A percentile compares a stretch with the other conserved stretches of the same genome.
Evolutionary conservation across 768 basidiomycete species (phyloP).

Genomic region (Cantharellus cinnabarinus): DNA sequence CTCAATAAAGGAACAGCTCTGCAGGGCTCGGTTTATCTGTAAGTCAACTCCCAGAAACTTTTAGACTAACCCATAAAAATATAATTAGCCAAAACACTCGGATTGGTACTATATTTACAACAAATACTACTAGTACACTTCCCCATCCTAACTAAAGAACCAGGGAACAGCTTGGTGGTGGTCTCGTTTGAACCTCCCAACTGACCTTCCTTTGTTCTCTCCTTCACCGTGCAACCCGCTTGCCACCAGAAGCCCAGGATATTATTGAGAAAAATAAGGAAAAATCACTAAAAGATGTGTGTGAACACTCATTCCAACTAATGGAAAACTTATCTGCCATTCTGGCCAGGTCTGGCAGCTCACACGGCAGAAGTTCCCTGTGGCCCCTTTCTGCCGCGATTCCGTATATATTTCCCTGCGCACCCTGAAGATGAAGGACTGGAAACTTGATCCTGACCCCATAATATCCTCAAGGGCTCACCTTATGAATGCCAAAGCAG

Average conservation of each 20-base stretch:
- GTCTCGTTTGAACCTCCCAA: no score
- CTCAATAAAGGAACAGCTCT: no score
- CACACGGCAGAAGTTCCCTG: not conserved
- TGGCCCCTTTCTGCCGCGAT: slow-evolving; percentile 8
- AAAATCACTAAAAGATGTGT: not conserved
- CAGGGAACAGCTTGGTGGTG: no score
- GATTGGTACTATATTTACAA: no score
- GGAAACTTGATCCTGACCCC: slow-evolving; percentile 14
- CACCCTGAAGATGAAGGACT: slow-evolving; percentile 8
- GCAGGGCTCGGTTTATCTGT: no score
- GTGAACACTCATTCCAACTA: no score
- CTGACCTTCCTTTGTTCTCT: not conserved
- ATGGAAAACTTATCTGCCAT: not conserved
- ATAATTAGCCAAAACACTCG: no score
- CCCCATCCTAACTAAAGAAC: no score
- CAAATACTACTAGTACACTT: no score
- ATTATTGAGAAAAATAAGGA: not conserved
- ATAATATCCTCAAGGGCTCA: slow-evolving; percentile 14
- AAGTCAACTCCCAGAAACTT: no score
- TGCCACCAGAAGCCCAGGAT: not conserved
- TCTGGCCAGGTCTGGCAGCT: not conserved
- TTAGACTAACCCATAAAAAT: no score
- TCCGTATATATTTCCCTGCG: slow-evolving; percentile 14
- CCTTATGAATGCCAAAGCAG: not conserved
- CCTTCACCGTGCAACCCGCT: not conserved